phyloP scores from a whole-genome alignment of 352 stramenopile genomes.

The Pythium aristosporum region DNA sequence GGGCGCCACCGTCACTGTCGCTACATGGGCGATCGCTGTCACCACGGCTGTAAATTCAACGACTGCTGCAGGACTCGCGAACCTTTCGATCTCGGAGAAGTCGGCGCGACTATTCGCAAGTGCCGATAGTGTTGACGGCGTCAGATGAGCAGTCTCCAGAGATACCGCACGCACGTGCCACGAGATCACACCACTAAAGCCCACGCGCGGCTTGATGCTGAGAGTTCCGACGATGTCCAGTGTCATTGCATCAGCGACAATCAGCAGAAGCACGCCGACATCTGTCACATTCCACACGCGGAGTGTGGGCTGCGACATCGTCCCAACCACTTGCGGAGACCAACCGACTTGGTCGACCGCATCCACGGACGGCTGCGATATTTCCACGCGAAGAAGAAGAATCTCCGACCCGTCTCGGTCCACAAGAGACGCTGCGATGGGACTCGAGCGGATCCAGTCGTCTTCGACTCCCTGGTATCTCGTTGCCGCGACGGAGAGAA shows the following conservation, averaged over 20 bases:
- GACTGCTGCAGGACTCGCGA: background rate
- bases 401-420: slow-evolving; percentile 24
- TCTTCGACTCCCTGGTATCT: slow-evolving; percentile 15
- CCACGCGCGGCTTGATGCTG: slow-evolving; percentile 10
- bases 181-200: slow-evolving; percentile 15
- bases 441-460: slow-evolving; percentile 14
- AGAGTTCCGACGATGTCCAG: slow-evolving; percentile 16
- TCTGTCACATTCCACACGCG: background rate
- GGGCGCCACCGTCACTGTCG: background rate
- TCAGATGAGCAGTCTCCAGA: slow-evolving; percentile 7
- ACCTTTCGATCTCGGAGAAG: background rate
- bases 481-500: background rate
- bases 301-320: background rate
- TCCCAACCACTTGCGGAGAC: background rate
- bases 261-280: background rate
- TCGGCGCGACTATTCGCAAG: background rate
- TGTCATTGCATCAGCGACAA: slow-evolving; percentile 5
- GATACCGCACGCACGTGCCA: slow-evolving; percentile 10
- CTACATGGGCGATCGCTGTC: slow-evolving; percentile 13
- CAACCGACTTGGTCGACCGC: slow-evolving; percentile 9
- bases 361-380: background rate
- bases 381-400: slow-evolving; percentile 1
- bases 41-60: slow-evolving; percentile 1
- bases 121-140: background rate
- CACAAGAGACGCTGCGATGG: slow-evolving; percentile 18